Percentiles rank a stretch among this genome's conserved stretches.
Evolutionary conservation across 2,329 filamentous ascomycete genomes (phyloP).

Genomic region (Stromatinia cepivora): DNA sequence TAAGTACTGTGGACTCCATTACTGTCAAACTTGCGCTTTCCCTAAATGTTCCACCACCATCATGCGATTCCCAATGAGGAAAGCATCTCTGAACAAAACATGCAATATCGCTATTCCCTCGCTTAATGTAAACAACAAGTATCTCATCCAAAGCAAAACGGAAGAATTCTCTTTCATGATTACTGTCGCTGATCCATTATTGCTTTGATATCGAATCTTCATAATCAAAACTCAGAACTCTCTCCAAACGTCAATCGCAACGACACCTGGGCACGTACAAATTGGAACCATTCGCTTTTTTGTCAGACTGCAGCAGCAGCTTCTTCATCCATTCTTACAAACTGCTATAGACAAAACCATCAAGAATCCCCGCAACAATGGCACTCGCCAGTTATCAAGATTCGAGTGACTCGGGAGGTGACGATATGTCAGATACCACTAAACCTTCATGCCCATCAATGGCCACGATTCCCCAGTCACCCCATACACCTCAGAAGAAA

Average conservation of each 20-base stretch:
- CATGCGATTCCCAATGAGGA: neutral
- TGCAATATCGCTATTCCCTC: neutral
- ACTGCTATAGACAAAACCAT: neutral
- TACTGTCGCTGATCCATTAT: neutral
- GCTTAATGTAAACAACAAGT: neutral
- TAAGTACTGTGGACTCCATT: accelerated
- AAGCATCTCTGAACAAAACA: neutral
- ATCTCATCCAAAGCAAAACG: neutral
- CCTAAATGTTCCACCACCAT: neutral
- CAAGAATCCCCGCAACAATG: neutral
- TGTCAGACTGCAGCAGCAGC: too few relatives aligned
- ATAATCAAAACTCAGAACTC: neutral
- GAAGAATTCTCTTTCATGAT: neutral
- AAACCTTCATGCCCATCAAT: too few relatives aligned
- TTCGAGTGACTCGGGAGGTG: neutral
- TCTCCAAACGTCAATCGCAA: neutral
- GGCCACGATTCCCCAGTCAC: neutral
- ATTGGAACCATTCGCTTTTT: neutral
- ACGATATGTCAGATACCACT: neutral
- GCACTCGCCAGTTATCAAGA: accelerated
- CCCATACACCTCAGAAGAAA: neutral
- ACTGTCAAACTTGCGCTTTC: neutral
- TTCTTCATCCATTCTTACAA: neutral
- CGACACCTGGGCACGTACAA: neutral
- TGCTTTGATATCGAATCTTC: neutral